A percentile compares a stretch with the other conserved stretches of the same genome.
Conservation (phyloP, 2,329 filamentous ascomycete genomes). For the Curvularia sp. region DNA sequence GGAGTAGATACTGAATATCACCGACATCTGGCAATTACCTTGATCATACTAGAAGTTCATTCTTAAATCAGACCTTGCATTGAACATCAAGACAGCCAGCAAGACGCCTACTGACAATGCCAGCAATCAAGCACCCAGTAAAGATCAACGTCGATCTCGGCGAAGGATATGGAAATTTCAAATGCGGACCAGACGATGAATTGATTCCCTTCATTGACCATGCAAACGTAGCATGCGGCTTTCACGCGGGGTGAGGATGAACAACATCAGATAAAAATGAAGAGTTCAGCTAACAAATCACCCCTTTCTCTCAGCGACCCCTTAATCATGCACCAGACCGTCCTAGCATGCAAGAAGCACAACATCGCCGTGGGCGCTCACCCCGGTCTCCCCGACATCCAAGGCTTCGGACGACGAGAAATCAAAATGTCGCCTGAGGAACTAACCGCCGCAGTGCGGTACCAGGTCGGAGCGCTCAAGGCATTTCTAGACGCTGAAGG, state of each 20-base stretch:
- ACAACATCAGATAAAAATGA: neutral
- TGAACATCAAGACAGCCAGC: neutral
- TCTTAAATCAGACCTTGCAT: neutral
- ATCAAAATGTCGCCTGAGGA: constrained; percentile 66
- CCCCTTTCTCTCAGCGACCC: constrained; percentile 55
- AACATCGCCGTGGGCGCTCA: constrained; percentile 67
- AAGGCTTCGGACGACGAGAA: constrained; percentile 69
- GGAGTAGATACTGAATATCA: neutral
- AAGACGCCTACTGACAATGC: constrained; percentile 47
- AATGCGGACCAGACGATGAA: constrained; percentile 65
- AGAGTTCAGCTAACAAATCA: too few species aligned
- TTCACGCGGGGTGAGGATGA: constrained; percentile 55
- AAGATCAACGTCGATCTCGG: constrained; percentile 63
- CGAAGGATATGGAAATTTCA: constrained; percentile 61
- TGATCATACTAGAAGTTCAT: neutral
- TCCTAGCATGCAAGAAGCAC: constrained; percentile 64
- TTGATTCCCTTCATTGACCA: constrained; percentile 67
- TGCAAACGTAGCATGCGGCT: constrained; percentile 68
- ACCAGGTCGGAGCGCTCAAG: constrained; percentile 69
- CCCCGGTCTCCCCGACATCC: constrained; percentile 68
- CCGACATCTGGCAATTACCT: neutral
- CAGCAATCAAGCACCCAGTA: constrained; percentile 59
- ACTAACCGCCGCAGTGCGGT: constrained; percentile 64
- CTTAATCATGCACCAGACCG: constrained; percentile 68
- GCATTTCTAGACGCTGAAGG: constrained; percentile 65